Base-by-base conservation (phyloP, 1,284 basidiomycete genomes). In the Fomitopsis pinicola region DNA sequence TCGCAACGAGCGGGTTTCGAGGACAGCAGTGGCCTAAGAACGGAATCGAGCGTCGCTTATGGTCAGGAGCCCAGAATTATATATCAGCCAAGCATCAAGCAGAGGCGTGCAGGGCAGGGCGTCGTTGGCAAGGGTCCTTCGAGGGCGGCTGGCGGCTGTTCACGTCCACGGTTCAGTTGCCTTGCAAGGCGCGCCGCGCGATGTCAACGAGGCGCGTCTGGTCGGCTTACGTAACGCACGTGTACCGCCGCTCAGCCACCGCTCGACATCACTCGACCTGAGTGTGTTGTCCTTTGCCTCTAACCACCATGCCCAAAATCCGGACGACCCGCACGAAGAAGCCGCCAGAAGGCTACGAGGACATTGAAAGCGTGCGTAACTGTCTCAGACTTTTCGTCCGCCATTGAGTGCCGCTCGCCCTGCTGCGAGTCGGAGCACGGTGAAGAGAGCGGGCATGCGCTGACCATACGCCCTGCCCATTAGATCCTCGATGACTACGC, bases 291-390 rank as follows among this genome's bases (percentile, higher is more conserved):
- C 22, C 22, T 5, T n/a, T 48, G 5, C 22, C 38, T 50, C 60
- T 45, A 38, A 48, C 26, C 48, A 78, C 67, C 67, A 98, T 99
- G 97, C 97, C 97, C 46, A 96, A 93, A 76, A 97, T 99, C 73
- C 87, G 87, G 70, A 99, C 97, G 30, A 89, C 89, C 58, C 87
- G 97, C 69, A 98, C 97, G 9, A 98, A 97, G 80, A 86, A 88
- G 63, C 96, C 97, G 42, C 97, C 97, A 59, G 96, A 98, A 77
- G 97, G 97, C 7, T 99, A 87, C 69, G 97, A 99, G 74, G 97
- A 99, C 64, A 95, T 98, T 60, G 95, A 97, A 73, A 75, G 78
- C 53, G 91, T 91, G 70, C 44, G 84, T 72, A 44, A 6, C 38
- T 15, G 38, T 0, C 30, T 33, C 42, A 15, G 28, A 9, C 38